Evolutionary conservation across 257 asterid genomes (phyloP).

Genomic region (Salvia hispanica): DNA sequence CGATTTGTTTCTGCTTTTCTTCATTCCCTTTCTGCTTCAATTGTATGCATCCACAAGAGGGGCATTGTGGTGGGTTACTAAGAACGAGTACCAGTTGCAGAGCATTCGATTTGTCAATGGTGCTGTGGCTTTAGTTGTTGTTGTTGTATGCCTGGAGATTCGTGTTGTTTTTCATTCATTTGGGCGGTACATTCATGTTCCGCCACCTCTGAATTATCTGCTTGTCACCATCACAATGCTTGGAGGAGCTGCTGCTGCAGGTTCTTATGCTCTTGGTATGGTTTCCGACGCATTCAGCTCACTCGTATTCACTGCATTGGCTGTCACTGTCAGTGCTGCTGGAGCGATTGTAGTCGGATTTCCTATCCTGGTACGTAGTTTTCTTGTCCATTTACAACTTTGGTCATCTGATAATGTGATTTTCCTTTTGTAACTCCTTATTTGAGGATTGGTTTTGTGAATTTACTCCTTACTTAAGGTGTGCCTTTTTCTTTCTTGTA

Average conservation of each 20-base stretch:
- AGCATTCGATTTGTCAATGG: constrained; percentile 89
- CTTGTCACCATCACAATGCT: constrained; percentile 87
- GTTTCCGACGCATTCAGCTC: constrained; percentile 86
- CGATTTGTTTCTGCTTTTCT: constrained; percentile 86
- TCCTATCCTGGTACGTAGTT: constrained; percentile 72
- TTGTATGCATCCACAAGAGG: constrained; percentile 92
- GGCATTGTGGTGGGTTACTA: constrained; percentile 96
- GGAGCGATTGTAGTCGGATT: constrained; percentile 93
- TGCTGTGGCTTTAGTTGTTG: constrained; percentile 70
- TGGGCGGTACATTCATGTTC: constrained; percentile 95
- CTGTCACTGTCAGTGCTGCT: constrained; percentile 81
- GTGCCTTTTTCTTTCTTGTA: background rate
- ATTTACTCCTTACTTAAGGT: background rate
- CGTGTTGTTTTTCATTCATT: constrained; percentile 96
- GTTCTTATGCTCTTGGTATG: constrained; percentile 82
- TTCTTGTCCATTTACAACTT: constrained; percentile 19
- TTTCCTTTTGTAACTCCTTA: constrained; percentile 19
- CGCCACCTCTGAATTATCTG: constrained; percentile 84
- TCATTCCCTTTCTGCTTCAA: constrained; percentile 82
- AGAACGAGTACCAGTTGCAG: constrained; percentile 74
- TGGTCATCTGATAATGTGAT: constrained; percentile 18
- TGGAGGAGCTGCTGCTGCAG: constrained; percentile 89
- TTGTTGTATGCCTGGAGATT: constrained; percentile 83
- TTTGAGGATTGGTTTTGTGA: background rate
- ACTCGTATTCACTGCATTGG: constrained; percentile 61